Conservation (phyloP, 768 basidiomycete genomes). For the Lanmaoa rubissima region DNA sequence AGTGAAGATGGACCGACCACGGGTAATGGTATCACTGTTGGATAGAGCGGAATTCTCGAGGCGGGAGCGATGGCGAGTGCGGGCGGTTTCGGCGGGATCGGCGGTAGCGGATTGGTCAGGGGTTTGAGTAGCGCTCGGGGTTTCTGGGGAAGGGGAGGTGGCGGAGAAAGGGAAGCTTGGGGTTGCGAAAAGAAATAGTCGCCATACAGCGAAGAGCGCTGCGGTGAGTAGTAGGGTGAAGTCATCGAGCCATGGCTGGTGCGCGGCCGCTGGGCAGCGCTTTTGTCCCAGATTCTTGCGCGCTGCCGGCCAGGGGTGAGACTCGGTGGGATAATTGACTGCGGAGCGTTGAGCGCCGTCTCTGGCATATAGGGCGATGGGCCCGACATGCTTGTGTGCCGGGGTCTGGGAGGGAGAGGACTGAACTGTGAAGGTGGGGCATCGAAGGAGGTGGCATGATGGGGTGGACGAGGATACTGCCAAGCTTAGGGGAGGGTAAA, state of each 20-base stretch:
- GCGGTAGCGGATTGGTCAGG: conserved; percentile 38
- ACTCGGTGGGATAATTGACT: conserved; percentile 21
- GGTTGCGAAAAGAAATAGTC: conserved; percentile 25
- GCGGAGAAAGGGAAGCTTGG: conserved; percentile 20
- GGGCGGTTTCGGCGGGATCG: conserved; percentile 41
- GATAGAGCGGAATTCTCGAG: conserved; percentile 34
- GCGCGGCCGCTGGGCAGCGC: conserved; percentile 9
- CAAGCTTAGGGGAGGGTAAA: conserved; percentile 18
- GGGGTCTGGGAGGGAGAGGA: conserved; percentile 17
- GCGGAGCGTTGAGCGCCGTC: conserved; percentile 1
- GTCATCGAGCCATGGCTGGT: conserved; percentile 6
- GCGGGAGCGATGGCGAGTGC: conserved; percentile 11
- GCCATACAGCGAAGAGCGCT: conserved; percentile 26
- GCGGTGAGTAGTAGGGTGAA: conserved; percentile 11
- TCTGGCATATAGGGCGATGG: conserved; percentile 1
- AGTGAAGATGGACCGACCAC: conserved; percentile 9
- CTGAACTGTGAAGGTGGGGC: conserved; percentile 7
- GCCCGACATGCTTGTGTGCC: conserved; percentile 20
- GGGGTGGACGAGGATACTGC: conserved; percentile 17
- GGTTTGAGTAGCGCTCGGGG: conserved; percentile 25
- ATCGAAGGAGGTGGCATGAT: conserved; percentile 23
- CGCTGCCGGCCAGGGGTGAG: conserved; percentile 26
- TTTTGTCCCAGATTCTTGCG: conserved; percentile 22
- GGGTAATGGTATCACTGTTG: conserved; percentile 28
- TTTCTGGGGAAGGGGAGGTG: conserved; percentile 34